Base-by-base conservation (phyloP, 2,329 filamentous ascomycete genomes). In the Helicocarpus griseus region DNA sequence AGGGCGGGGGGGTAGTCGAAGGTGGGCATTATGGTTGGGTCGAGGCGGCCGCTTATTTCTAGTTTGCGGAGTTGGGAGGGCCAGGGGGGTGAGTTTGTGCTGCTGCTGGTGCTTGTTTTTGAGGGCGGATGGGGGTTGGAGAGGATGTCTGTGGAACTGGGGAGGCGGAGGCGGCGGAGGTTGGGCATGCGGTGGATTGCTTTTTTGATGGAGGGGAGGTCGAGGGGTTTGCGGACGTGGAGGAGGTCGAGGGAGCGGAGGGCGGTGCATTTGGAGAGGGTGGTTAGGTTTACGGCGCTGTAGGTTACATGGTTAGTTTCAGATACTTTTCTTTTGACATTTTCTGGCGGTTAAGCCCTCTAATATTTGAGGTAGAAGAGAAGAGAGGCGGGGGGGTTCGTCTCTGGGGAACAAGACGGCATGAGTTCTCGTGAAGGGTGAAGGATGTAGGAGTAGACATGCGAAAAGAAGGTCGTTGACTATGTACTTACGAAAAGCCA, bases 211-310 rank as follows among this genome's bases (percentile, higher is more conserved):
- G 68, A 65, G 22, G 69, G 61, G 54, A 80, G 72, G 5, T 65
- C 65, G 28, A 81, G 73, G 1, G 70, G 65, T 52, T 79, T 77
- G 11, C 66, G 70, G 5, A 82, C 74, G 2, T 79, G 69, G 4
- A 70, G 73, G 5, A 83, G 65, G 57, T 82, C 76, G 14, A 83
- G 66, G 2, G 69, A 54, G 8, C 65, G 65, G 4, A 84, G 67
- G 0, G 71, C 67, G 5, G 57, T 56, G 62, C 79, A 81, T 65
- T 82, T 82, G 2, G 74, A 72, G 19, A 84, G 61, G 2, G 77
- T 71, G 2, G 78, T 73, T 56, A 82, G 75, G 60, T 77, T 78
- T 54, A 80, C 79, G 48, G 77, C 64, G 2, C 70, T 72, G 48
- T 5, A 29, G 2, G n/a, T n/a, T n/a, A n/a, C n/a, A n/a, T n/a